Conservation (phyloP, 805 yeast genomes). For the Hanseniaspora taiwanica region DNA sequence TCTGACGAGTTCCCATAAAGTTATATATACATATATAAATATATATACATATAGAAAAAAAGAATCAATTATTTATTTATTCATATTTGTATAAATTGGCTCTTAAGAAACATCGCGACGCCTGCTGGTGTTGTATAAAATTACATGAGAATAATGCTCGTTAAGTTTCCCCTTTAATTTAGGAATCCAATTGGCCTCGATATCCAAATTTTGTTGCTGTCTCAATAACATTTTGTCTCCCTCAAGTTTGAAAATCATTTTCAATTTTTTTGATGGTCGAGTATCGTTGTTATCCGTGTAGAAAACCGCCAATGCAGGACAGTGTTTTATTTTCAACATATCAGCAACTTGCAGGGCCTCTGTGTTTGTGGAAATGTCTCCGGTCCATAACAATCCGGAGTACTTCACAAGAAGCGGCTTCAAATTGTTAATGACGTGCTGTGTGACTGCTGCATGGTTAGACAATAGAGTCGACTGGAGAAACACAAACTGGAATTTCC, state of each 20-base stretch:
- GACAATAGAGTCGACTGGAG: neutral
- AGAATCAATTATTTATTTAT: no score
- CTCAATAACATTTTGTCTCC: neutral
- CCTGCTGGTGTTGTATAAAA: neutral
- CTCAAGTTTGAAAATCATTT: neutral
- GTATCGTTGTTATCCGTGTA: neutral
- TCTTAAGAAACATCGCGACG: neutral
- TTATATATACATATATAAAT: neutral
- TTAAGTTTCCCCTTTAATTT: neutral
- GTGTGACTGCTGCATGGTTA: neutral
- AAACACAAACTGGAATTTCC: neutral
- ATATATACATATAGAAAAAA: neutral
- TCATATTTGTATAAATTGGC: no score
- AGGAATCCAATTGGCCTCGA: neutral
- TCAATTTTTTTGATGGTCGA: neutral
- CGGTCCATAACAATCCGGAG: neutral
- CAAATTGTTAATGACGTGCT: neutral
- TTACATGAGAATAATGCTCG: neutral
- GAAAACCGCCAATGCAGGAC: neutral
- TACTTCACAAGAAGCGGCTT: neutral
- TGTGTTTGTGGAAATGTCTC: neutral
- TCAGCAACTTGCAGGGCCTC: slow-evolving; percentile 2
- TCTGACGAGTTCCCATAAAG: neutral
- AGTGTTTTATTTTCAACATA: slow-evolving; percentile 1
- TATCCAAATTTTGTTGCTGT: neutral